Percentiles rank a stretch among this genome's conserved stretches.
Evolutionary conservation across 192 early-diverging fungal genomes (phyloP).

Genomic region (Mortierella antarctica): DNA sequence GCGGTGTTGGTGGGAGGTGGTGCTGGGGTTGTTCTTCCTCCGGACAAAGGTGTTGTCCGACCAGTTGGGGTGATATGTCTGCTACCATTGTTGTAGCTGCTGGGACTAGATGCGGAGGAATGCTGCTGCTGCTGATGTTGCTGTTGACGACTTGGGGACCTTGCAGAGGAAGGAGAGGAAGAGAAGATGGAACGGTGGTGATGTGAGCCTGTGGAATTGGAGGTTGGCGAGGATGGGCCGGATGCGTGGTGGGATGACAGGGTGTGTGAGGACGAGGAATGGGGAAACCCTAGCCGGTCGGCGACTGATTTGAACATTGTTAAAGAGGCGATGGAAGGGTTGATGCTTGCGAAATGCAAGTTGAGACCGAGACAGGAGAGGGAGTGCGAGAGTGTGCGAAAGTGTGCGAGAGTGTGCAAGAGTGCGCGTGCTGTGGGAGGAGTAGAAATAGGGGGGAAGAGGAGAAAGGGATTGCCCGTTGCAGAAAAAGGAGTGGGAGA

Average conservation of each 20-base stretch:
- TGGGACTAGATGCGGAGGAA: background rate
- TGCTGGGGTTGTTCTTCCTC: background rate
- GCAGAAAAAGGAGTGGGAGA: no score
- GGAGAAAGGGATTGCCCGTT: no score
- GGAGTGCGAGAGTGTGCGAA: background rate
- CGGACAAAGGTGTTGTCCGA: constrained; percentile 6
- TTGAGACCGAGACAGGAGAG: background rate
- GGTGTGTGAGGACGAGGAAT: constrained; percentile 25
- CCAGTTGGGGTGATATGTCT: no score
- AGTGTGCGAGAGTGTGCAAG: no score
- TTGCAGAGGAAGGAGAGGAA: constrained; percentile 7
- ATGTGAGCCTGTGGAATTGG: background rate
- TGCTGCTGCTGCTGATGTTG: constrained; percentile 16
- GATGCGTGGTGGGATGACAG: constrained; percentile 23
- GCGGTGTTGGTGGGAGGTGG: background rate
- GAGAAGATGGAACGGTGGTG: constrained; percentile 14
- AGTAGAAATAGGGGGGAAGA: no score
- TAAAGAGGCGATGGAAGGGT: background rate
- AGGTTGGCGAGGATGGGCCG: constrained; percentile 6
- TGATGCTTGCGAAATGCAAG: background rate
- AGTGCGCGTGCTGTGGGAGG: no score
- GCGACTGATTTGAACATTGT: constrained; percentile 50
- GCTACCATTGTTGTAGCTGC: background rate
- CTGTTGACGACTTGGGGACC: constrained; percentile 35
- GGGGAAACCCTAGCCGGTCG: constrained; percentile 42